These are phyloP conservation scores for Paecilomyces fulvus DNA, from an alignment of 2,329 filamentous ascomycete species.

Conservation along the genomic window DNA sequence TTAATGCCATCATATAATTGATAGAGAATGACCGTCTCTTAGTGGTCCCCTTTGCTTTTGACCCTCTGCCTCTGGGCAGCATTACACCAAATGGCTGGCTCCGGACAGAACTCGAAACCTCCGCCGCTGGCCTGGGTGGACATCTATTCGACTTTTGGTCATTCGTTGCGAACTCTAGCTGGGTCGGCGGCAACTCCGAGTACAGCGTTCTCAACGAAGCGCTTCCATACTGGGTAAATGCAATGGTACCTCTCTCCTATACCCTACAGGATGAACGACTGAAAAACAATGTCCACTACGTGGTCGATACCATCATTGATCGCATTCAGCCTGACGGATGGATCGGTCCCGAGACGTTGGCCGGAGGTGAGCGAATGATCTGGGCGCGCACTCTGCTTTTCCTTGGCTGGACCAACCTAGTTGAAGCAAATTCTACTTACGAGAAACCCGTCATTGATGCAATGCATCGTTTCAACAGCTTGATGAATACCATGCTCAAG, in stretches of 20 bases:
- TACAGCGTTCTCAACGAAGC: constrained; percentile 49
- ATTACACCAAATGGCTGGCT: constrained; percentile 47
- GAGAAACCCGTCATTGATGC: constrained; percentile 39
- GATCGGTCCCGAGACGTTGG: constrained; percentile 45
- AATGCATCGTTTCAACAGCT: constrained; percentile 42
- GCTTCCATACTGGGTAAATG: constrained; percentile 53
- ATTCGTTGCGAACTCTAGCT: constrained; percentile 44
- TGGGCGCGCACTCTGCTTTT: constrained; percentile 48
- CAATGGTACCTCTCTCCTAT: constrained; percentile 49
- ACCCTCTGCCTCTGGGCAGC: constrained; percentile 38
- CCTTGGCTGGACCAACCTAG: constrained; percentile 40
- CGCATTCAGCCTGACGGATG: constrained; percentile 48
- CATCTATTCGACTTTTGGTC: constrained; percentile 49
- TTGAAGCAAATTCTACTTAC: constrained; percentile 41
- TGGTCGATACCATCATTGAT: constrained; percentile 41
- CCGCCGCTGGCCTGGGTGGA: constrained; percentile 45
- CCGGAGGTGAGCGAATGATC: constrained; percentile 36
- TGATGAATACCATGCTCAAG: constrained; percentile 48
- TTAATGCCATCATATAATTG: background rate
- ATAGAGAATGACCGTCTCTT: background rate
- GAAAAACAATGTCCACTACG: constrained; percentile 41
- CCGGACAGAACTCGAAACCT: constrained; percentile 40
- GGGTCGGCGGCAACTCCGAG: constrained; percentile 45
- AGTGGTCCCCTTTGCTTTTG: constrained; percentile 6
- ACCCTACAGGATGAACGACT: constrained; percentile 40